Evolutionary conservation across 441 rosid species (phyloP).

Genomic region (Syzygium malaccense): DNA sequence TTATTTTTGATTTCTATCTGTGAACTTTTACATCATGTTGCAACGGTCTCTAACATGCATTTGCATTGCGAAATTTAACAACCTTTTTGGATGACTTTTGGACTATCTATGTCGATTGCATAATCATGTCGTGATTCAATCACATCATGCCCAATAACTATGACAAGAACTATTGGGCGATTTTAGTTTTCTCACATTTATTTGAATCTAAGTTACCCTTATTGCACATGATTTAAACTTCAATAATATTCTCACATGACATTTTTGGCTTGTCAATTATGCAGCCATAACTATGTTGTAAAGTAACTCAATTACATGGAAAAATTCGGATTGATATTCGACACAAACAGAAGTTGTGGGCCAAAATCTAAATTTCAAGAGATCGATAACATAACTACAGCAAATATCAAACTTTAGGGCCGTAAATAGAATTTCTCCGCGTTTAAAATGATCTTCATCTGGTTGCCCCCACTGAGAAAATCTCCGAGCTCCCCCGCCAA

Average conservation of each 20-base stretch:
- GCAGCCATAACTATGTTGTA: not conserved
- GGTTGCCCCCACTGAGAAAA: not conserved
- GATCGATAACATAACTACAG: not conserved
- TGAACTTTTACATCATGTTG: too few species aligned
- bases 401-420: not conserved
- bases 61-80: too few species aligned
- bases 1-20: too few species aligned
- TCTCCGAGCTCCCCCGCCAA: not conserved
- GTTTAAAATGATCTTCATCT: not conserved
- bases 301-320: not conserved
- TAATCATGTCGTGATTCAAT: not conserved
- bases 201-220: not conserved
- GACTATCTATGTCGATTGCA: not conserved
- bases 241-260: not conserved
- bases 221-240: not conserved
- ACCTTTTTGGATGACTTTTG: not conserved
- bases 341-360: fast-evolving
- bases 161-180: not conserved
- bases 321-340: not conserved
- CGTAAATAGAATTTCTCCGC: too few species aligned
- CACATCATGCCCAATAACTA: not conserved
- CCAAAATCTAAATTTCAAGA: not conserved
- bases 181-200: not conserved
- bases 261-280: not conserved
- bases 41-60: too few species aligned